phyloP scores from a whole-genome alignment of 1,284 basidiomycete species.

The Irpex lacteus region DNA sequence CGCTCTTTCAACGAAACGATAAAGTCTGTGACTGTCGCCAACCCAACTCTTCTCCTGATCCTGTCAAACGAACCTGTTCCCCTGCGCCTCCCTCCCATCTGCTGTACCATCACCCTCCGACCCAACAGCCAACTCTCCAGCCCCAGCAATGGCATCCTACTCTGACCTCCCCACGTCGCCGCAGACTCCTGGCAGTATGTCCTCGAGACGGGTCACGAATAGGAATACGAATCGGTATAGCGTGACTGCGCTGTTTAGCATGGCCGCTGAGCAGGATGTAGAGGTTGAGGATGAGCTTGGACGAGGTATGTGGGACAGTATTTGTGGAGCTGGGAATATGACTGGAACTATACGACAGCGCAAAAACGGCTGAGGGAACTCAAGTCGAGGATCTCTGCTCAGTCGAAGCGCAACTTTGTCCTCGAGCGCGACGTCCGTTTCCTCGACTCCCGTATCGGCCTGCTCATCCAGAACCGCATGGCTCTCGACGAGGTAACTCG shows the following conservation, averaged over 20 bases:
- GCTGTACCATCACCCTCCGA: constrained; percentile 12
- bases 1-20: constrained; percentile 15
- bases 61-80: constrained; percentile 9
- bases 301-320: constrained; percentile 58
- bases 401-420: constrained; percentile 99
- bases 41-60: constrained; percentile 7
- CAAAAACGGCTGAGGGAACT: constrained; percentile 95
- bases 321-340: background rate
- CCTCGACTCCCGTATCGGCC: constrained; percentile 94
- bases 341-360: constrained; percentile 45
- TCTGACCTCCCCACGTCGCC: constrained; percentile 50
- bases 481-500: constrained; percentile 73
- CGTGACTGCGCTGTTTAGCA: constrained; percentile 94
- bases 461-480: constrained; percentile 98
- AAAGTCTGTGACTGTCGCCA: constrained; percentile 10
- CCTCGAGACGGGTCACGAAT: constrained; percentile 74
- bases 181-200: constrained; percentile 58
- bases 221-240: constrained; percentile 96
- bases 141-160: constrained; percentile 47
- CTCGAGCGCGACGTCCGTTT: constrained; percentile 98
- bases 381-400: constrained; percentile 96
- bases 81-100: constrained; percentile 1
- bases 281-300: constrained; percentile 98
- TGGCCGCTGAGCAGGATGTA: constrained; percentile 98
- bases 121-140: constrained; percentile 11